Conservation (phyloP, 2,329 filamentous ascomycete species). For the Fusarium liriodendri region DNA sequence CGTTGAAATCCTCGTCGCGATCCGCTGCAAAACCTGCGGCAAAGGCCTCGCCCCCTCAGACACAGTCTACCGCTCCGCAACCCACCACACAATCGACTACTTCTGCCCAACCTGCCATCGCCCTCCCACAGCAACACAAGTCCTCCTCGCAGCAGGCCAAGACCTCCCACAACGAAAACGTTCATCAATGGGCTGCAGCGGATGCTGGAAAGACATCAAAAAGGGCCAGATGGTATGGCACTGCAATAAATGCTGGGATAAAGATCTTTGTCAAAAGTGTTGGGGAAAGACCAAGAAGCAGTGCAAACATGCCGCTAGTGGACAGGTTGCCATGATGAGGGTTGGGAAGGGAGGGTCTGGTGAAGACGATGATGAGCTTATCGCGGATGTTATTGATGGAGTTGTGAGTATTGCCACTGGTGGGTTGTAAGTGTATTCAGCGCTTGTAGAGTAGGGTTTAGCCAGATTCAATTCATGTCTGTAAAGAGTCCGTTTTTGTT, state of each 20-base stretch:
- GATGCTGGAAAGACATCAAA: constrained; percentile 25
- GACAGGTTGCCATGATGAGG: constrained; percentile 28
- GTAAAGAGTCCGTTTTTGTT: background rate
- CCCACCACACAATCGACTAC: background rate
- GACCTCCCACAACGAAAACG: constrained; percentile 7
- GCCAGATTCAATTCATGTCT: background rate
- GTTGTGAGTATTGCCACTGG: constrained; percentile 3
- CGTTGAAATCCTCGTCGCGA: constrained; percentile 7
- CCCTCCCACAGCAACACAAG: background rate
- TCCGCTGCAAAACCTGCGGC: constrained; percentile 4
- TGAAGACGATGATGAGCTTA: constrained; percentile 4
- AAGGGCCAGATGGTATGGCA: constrained; percentile 28
- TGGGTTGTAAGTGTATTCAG: background rate
- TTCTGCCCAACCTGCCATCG: background rate
- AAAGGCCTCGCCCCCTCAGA: constrained; percentile 3
- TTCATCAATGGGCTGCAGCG: constrained; percentile 7
- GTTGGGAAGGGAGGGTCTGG: constrained; percentile 7
- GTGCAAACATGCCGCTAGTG: constrained; percentile 24
- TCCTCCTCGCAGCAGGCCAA: background rate
- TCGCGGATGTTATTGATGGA: background rate
- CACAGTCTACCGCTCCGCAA: constrained; percentile 3
- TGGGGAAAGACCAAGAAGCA: constrained; percentile 30
- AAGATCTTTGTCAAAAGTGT: constrained; percentile 29
- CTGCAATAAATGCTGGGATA: constrained; percentile 33
- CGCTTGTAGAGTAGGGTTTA: background rate